Conservation (phyloP, 352 stramenopile species). For the Pythium rhizo-oryzae region DNA sequence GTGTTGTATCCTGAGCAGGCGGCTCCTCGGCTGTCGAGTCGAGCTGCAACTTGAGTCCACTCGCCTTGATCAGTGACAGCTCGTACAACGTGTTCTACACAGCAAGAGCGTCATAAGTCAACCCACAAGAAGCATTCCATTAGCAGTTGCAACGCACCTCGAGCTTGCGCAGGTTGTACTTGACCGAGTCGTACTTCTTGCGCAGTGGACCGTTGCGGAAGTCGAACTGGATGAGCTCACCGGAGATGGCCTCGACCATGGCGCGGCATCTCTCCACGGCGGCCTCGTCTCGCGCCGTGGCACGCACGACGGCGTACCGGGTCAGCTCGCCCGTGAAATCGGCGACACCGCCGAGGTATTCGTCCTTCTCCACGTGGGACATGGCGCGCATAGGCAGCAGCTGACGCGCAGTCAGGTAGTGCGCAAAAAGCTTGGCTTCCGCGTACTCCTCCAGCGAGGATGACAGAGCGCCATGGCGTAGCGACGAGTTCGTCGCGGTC, state of each 20-base stretch:
- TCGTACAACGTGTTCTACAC: conserved; percentile 94
- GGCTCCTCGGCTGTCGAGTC: conserved; percentile 32
- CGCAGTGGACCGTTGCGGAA: conserved; percentile 93
- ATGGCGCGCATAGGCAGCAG: conserved; percentile 62
- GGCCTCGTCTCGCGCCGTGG: conserved; percentile 81
- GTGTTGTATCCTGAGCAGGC: neutral
- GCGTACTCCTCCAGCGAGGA: conserved; percentile 94
- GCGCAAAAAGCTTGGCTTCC: conserved; percentile 92
- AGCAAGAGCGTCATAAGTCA: neutral
- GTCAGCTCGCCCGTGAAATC: conserved; percentile 94
- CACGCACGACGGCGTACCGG: conserved; percentile 88
- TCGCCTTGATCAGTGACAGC: conserved; percentile 82
- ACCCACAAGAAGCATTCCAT: neutral
- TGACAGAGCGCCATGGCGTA: conserved; percentile 83
- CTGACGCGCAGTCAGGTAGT: conserved; percentile 75
- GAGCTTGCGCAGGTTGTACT: conserved; percentile 94
- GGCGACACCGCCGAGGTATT: conserved; percentile 95
- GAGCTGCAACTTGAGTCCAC: conserved; percentile 50
- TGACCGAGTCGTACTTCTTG: conserved; percentile 94
- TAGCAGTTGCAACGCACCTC: conserved; percentile 51
- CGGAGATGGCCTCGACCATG: conserved; percentile 88
- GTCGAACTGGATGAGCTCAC: conserved; percentile 93
- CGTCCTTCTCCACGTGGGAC: conserved; percentile 67
- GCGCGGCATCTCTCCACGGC: conserved; percentile 81
- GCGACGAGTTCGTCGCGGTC: conserved; percentile 76